Conservation (phyloP, 2,329 filamentous ascomycete species). For the Cytospora paraplurivora region DNA sequence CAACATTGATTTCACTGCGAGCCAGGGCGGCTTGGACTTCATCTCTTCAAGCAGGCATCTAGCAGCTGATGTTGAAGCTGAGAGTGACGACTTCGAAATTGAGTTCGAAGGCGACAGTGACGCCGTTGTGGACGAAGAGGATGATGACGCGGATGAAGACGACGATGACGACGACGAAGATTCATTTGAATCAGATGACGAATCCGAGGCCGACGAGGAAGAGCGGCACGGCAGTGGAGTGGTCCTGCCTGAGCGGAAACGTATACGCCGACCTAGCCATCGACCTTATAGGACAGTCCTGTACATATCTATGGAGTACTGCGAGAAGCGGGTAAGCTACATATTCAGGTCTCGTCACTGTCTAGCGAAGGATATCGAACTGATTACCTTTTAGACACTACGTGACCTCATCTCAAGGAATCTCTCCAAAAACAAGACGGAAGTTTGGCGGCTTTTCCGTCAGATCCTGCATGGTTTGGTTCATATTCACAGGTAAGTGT, state of each 20-base stretch:
- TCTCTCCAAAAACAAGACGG: conserved; percentile 71
- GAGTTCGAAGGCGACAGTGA: conserved; percentile 65
- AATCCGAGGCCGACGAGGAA: conserved; percentile 38
- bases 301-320: conserved; percentile 99
- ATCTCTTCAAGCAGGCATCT: conserved; percentile 83
- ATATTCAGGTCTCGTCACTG: background rate
- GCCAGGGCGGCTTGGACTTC: conserved; percentile 84
- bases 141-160: conserved; percentile 49
- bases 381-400: conserved; percentile 60
- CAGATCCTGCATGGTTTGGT: conserved; percentile 88
- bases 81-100: conserved; percentile 62
- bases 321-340: conserved; percentile 74
- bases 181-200: conserved; percentile 41
- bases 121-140: conserved; percentile 42
- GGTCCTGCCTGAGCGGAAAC: conserved; percentile 31
- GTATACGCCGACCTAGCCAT: conserved; percentile 41
- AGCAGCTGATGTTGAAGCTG: conserved; percentile 68
- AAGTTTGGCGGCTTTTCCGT: conserved; percentile 87
- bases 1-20: conserved; percentile 65
- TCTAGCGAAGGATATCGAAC: conserved; percentile 13
- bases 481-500: conserved; percentile 71
- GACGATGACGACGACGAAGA: conserved; percentile 35
- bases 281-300: conserved; percentile 70
- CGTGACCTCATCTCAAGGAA: conserved; percentile 82
- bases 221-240: conserved; percentile 2